Percentiles rank a stretch among this genome's conserved stretches.
phyloP scores from a whole-genome alignment of 2,329 filamentous ascomycete genomes.

The Didymella pomorum region DNA sequence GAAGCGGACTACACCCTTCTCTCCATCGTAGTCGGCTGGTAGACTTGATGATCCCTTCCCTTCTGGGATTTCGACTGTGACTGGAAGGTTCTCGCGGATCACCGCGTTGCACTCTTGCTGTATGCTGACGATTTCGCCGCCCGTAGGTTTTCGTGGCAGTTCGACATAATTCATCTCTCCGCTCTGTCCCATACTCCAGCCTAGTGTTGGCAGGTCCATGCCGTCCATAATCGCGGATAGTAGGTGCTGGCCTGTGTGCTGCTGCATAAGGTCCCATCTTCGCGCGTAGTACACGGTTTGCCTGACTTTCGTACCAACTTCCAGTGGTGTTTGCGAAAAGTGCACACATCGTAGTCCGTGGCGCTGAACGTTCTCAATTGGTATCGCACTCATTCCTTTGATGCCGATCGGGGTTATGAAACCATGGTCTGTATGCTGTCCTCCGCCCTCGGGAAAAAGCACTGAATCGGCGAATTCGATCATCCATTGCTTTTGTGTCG shows the following conservation, averaged over 20 bases:
- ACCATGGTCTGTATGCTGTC: constrained; percentile 45
- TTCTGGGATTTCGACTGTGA: constrained; percentile 45
- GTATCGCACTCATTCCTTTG: constrained; percentile 28
- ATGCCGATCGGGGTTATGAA: constrained; percentile 34
- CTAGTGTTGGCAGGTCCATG: constrained; percentile 40
- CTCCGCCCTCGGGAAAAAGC: constrained; percentile 46
- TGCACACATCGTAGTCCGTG: constrained; percentile 68
- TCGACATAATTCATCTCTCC: constrained; percentile 50
- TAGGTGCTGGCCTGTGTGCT: constrained; percentile 47
- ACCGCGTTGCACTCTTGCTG: constrained; percentile 39
- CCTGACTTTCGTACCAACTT: constrained; percentile 65
- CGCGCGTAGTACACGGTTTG: constrained; percentile 42
- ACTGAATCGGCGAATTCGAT: constrained; percentile 46
- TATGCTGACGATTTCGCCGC: constrained; percentile 36
- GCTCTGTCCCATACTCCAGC: constrained; percentile 43
- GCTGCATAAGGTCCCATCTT: constrained; percentile 48
- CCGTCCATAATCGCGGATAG: constrained; percentile 46
- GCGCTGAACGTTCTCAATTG: constrained; percentile 42
- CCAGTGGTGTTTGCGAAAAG: constrained; percentile 89
- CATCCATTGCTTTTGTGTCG: constrained; percentile 34
- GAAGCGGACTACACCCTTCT: constrained; percentile 44
- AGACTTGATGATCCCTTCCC: constrained; percentile 37
- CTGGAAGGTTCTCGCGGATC: constrained; percentile 39
- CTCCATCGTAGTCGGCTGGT: constrained; percentile 43
- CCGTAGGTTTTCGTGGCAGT: constrained; percentile 39